These are phyloP conservation scores for Chalaropsis ovoidea DNA, from an alignment of 2,329 filamentous ascomycete genomes.

Conservation along the genomic window DNA sequence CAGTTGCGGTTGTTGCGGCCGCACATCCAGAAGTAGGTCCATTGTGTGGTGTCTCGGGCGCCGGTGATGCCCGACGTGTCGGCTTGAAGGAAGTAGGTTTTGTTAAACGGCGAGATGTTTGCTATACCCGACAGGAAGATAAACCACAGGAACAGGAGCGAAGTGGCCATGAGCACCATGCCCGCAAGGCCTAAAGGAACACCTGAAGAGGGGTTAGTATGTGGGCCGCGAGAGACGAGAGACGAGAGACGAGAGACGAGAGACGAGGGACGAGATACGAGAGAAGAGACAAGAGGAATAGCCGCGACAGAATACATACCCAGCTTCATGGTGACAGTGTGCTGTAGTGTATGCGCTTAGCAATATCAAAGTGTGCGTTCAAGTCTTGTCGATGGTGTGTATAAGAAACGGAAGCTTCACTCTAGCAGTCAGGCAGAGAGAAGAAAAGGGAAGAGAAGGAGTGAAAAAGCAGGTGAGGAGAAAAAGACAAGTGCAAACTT, in stretches of 20 bases:
- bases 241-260: neutral
- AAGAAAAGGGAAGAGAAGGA: neutral
- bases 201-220: neutral
- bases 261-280: slow-evolving; percentile 6
- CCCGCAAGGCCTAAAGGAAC: slow-evolving; percentile 15
- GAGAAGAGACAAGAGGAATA: slow-evolving; percentile 8
- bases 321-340: neutral
- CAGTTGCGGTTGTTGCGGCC: slow-evolving; percentile 56
- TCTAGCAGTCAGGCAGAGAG: neutral
- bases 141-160: slow-evolving; percentile 48
- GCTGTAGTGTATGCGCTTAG: neutral
- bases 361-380: neutral
- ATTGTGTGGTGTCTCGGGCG: slow-evolving; percentile 59
- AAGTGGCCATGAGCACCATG: slow-evolving; percentile 42
- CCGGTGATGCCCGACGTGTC: slow-evolving; percentile 62
- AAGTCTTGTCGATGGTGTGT: neutral
- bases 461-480: neutral
- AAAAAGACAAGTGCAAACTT: neutral
- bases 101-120: slow-evolving; percentile 48
- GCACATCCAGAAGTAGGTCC: slow-evolving; percentile 87
- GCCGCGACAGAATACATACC: neutral
- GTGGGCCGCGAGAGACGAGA: neutral
- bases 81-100: slow-evolving; percentile 78
- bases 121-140: slow-evolving; percentile 47
- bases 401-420: neutral